Evolutionary conservation across 805 yeast species (phyloP).

Genomic region (Isabelozyma heimii): DNA sequence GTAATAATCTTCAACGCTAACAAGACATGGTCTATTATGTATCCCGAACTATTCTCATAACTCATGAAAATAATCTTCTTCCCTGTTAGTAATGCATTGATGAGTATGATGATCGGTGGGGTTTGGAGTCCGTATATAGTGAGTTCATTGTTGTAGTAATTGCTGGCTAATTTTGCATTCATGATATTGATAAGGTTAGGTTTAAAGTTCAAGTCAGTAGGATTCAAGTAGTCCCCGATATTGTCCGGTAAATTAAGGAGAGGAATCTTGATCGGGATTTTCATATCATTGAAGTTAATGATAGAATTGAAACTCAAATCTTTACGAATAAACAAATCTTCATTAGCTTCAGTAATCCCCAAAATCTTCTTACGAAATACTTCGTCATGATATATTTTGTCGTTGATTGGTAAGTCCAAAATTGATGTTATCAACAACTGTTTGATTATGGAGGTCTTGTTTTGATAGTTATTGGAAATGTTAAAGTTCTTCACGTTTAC

Average conservation of each 20-base stretch:
- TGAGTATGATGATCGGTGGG: constrained; percentile 40
- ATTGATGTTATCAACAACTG: constrained; percentile 40
- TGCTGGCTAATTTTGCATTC: constrained; percentile 32
- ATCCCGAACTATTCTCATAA: constrained; percentile 38
- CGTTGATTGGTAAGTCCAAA: constrained; percentile 40
- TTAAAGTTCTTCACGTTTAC: constrained; percentile 30
- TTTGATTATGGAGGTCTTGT: constrained; percentile 27
- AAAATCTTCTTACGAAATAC: constrained; percentile 33
- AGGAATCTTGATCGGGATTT: constrained; percentile 45
- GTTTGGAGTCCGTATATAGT: constrained; percentile 54
- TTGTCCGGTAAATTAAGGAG: constrained; percentile 39
- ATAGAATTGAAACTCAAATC: constrained; percentile 42
- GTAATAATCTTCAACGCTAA: constrained; percentile 40
- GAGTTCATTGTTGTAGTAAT: constrained; percentile 42
- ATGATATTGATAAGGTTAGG: constrained; percentile 32
- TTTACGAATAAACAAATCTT: constrained; percentile 38
- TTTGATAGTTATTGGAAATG: constrained; percentile 7
- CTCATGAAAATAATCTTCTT: constrained; percentile 37
- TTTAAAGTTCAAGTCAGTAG: constrained; percentile 43
- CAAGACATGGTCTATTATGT: constrained; percentile 41
- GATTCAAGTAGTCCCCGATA: constrained; percentile 43
- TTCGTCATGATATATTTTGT: constrained; percentile 39
- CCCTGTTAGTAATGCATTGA: constrained; percentile 38
- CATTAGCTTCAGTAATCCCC: constrained; percentile 24
- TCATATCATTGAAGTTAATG: constrained; percentile 37